Evolutionary conservation across 1,284 basidiomycete species (phyloP).

Genomic region (Bjerkandera adusta): DNA sequence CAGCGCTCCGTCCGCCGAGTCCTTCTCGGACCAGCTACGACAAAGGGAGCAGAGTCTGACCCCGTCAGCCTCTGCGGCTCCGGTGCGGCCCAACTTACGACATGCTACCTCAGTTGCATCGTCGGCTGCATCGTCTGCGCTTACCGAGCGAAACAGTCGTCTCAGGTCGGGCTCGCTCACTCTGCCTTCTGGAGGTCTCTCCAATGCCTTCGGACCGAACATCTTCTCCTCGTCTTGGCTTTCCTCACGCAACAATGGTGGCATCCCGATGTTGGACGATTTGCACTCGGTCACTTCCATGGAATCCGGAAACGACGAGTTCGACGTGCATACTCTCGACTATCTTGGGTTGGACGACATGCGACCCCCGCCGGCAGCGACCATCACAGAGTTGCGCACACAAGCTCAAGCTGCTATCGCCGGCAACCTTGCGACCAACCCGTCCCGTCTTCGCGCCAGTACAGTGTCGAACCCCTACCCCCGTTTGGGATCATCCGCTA

Average conservation of each 20-base stretch:
- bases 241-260: constrained; percentile 58
- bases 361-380: constrained; percentile 71
- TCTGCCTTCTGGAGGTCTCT: constrained; percentile 69
- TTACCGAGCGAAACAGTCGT: constrained; percentile 71
- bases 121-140: constrained; percentile 56
- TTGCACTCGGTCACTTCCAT: constrained; percentile 75
- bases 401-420: constrained; percentile 88
- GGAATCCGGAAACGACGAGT: constrained; percentile 80
- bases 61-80: constrained; percentile 36
- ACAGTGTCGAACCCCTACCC: constrained; percentile 87
- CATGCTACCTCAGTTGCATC: constrained; percentile 72
- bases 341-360: constrained; percentile 89
- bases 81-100: constrained; percentile 69
- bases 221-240: constrained; percentile 89
- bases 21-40: constrained; percentile 56
- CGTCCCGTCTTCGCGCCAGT: constrained; percentile 80
- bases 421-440: constrained; percentile 70
- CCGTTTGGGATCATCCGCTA: constrained; percentile 57
- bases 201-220: constrained; percentile 83
- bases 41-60: constrained; percentile 45
- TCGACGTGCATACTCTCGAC: constrained; percentile 91
- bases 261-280: constrained; percentile 71
- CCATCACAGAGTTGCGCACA: constrained; percentile 79
- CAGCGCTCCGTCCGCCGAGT: constrained; percentile 59
- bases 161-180: constrained; percentile 84